These are phyloP conservation scores for Ascocoryne sarcoides DNA, from an alignment of 2,329 filamentous ascomycete species.

Conservation along the genomic window DNA sequence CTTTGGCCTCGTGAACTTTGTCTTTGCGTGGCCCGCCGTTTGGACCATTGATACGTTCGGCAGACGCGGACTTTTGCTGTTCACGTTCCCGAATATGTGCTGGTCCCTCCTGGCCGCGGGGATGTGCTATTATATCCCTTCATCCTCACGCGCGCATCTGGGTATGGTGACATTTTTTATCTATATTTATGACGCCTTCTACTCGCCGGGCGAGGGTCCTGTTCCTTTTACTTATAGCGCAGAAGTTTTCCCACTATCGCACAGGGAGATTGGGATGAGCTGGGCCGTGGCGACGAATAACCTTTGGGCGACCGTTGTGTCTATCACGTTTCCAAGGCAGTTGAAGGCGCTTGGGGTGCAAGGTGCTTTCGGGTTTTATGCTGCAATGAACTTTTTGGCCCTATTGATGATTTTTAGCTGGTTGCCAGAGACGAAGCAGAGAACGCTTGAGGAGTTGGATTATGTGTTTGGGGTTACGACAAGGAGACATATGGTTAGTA, in stretches of 20 bases:
- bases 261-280: conserved; percentile 55
- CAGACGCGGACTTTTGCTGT: conserved; percentile 49
- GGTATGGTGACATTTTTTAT: conserved; percentile 51
- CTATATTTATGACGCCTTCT: conserved; percentile 56
- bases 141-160: conserved; percentile 34
- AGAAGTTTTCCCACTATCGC: conserved; percentile 54
- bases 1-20: conserved; percentile 55
- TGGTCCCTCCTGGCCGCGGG: conserved; percentile 54
- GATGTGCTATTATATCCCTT: conserved; percentile 44
- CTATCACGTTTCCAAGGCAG: conserved; percentile 37
- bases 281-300: conserved; percentile 53
- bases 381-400: conserved; percentile 45
- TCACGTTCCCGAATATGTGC: conserved; percentile 59
- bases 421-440: conserved; percentile 49
- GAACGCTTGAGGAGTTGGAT: conserved; percentile 27
- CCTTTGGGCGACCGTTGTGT: conserved; percentile 50
- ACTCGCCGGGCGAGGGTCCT: conserved; percentile 54
- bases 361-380: conserved; percentile 45
- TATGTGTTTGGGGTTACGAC: conserved; percentile 40
- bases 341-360: conserved; percentile 14
- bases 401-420: conserved; percentile 47
- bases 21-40: conserved; percentile 52
- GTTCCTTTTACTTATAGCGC: conserved; percentile 54
- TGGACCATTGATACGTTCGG: conserved; percentile 57
- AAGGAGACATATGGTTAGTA: conserved; percentile 17